A percentile compares a stretch with the other conserved stretches of the same genome.
phyloP scores from a whole-genome alignment of 1,139 yeast species.

The Pichia sp. region DNA sequence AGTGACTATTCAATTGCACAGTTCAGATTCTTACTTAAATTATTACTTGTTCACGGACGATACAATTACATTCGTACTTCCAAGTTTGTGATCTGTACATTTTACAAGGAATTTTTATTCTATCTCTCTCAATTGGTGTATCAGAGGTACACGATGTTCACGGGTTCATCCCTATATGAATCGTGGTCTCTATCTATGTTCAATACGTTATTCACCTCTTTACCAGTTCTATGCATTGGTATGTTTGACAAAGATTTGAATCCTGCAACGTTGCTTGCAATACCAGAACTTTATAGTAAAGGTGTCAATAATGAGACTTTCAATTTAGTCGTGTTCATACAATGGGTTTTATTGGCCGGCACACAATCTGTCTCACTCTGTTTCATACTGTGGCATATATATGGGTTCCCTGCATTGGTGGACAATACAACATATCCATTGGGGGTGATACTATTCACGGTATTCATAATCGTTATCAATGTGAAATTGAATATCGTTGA shows the following conservation, averaged over 20 bases:
- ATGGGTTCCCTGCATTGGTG: constrained; percentile 57
- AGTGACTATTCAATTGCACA: constrained; percentile 96
- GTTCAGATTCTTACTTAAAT: constrained; percentile 73
- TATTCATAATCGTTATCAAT: constrained; percentile 67
- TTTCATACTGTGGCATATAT: constrained; percentile 56
- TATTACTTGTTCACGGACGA: constrained; percentile 88
- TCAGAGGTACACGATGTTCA: constrained; percentile 81
- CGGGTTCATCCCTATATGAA: constrained; percentile 91
- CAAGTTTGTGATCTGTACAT: constrained; percentile 87
- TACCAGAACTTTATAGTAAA: constrained; percentile 78
- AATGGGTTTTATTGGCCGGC: constrained; percentile 78
- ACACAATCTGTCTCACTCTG: constrained; percentile 66
- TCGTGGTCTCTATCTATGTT: constrained; percentile 97
- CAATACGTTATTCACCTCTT: constrained; percentile 88
- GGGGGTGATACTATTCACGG: constrained; percentile 70
- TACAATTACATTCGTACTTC: constrained; percentile 91
- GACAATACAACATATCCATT: constrained; percentile 79
- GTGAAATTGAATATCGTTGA: constrained; percentile 76
- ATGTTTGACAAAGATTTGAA: constrained; percentile 88
- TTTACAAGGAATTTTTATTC: constrained; percentile 87
- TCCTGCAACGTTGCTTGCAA: constrained; percentile 82
- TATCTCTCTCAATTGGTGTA: constrained; percentile 83
- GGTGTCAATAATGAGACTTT: constrained; percentile 77
- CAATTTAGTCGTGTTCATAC: constrained; percentile 57
- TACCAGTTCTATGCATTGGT: constrained; percentile 91